Base-by-base conservation (phyloP, 805 yeast species). In the Metschnikowia bowlesiae region DNA sequence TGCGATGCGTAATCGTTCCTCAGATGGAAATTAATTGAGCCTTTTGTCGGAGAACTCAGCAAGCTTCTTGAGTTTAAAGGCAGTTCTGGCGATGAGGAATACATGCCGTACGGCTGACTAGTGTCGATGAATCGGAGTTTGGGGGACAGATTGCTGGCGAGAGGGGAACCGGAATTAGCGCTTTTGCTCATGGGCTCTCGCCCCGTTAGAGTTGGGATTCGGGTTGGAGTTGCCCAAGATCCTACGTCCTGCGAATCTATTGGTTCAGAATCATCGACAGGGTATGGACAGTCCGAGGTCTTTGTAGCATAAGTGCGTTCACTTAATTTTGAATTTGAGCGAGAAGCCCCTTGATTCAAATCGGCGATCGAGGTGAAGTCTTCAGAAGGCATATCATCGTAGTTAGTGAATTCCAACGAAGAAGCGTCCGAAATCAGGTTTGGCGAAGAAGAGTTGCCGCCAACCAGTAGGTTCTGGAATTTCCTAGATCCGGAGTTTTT, bases 21-120 rank as follows among this genome's bases (percentile, higher is more conserved):
- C 44, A 40, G 54, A 9, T 48, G 29, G 3, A 48, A 43, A 10
- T 41, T 43, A 2, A 47, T 29, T 22, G 46, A 41, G 7, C 31
- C 38, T 22, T 54, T 55, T 1, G 59, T 54, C 2, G 65, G 65
- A 2, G 64, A 59, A 48, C 51, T 49, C 45, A 43, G 55, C 9
- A 55, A 40, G 35, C 55, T 53, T 13, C 50, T 45, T 3, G 46
- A 38, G 16, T 46, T 40, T 2, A 30, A 32, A 7, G 49, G 53
- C 57, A 54, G 58, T 31, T 56, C 60, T 2, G 60, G 58, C 1
- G 58, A 55, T 3, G 58, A 51, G 2, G 58, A 47, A 13, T 53
- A 51, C 31, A 49, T 47, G 29, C 26, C 32, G 29, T 34, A 28
- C 13, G 37, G 37, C 8, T 42, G 38, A 22, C 32, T n/a, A 13